Evolutionary conservation across 768 basidiomycete genomes (phyloP).

Genomic region (Podaxis rugospora): DNA sequence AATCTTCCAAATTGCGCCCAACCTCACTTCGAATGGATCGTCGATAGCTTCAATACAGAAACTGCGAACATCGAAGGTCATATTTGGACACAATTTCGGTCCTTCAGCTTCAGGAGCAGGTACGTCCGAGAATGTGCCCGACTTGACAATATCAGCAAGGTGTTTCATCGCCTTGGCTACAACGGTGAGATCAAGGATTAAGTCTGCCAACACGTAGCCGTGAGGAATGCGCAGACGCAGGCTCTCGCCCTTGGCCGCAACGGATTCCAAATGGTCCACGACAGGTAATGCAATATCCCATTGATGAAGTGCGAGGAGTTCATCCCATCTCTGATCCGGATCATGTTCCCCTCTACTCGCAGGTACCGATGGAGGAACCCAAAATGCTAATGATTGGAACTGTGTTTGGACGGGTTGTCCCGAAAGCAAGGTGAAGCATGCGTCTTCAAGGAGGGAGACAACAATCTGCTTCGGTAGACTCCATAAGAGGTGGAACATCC

Average conservation of each 20-base stretch:
- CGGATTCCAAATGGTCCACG: constrained; percentile 26
- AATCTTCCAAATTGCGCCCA: constrained; percentile 70
- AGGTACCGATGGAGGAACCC: constrained; percentile 48
- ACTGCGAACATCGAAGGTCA: constrained; percentile 54
- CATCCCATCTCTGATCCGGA: constrained; percentile 60
- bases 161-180: constrained; percentile 74
- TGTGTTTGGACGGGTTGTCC: constrained; percentile 27
- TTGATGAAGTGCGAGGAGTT: constrained; percentile 56
- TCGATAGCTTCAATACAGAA: constrained; percentile 79
- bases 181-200: constrained; percentile 67
- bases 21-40: constrained; percentile 74
- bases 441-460: constrained; percentile 38
- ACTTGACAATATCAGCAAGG: constrained; percentile 49
- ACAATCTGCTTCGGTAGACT: constrained; percentile 45
- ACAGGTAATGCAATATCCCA: constrained; percentile 39
- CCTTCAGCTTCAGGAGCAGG: constrained; percentile 65
- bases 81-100: constrained; percentile 65
- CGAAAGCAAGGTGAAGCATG: constrained; percentile 23
- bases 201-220: constrained; percentile 69
- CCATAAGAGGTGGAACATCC: constrained; percentile 43
- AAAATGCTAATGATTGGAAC: constrained; percentile 43
- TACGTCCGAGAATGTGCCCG: constrained; percentile 48
- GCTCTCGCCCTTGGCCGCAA: constrained; percentile 58
- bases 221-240: constrained; percentile 76
- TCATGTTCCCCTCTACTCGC: constrained; percentile 30